These are phyloP conservation scores for Syzygium malaccense DNA, from an alignment of 441 rosid species.

Conservation along the genomic window DNA sequence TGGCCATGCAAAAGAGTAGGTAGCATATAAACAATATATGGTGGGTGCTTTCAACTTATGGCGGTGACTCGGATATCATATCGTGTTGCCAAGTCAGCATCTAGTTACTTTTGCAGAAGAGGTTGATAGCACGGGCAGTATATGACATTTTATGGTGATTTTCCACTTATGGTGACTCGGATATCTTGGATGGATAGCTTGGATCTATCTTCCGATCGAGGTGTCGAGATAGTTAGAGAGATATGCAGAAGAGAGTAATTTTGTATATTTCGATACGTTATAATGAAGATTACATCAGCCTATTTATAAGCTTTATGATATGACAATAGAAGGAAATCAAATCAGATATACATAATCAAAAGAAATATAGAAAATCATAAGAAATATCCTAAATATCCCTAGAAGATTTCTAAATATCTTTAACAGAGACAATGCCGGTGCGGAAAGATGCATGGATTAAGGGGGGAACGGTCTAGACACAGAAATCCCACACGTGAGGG, in stretches of 20 bases:
- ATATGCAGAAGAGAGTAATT: no score
- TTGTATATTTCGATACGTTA: no score
- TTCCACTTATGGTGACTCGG: no score
- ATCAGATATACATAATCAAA: not conserved
- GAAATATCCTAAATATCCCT: not conserved
- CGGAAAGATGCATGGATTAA: not conserved
- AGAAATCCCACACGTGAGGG: not conserved
- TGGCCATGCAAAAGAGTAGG: not conserved
- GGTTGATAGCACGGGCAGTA: not conserved
- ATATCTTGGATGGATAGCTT: no score
- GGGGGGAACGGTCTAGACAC: rapidly evolving
- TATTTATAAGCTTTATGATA: no score
- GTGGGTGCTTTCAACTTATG: not conserved
- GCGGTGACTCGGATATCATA: not conserved
- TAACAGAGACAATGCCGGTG: rapidly evolving
- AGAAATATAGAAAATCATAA: not conserved
- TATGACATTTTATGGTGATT: rapidly evolving
- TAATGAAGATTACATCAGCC: no score
- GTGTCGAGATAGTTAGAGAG: no score
- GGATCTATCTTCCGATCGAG: no score
- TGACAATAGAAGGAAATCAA: no score
- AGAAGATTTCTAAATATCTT: not conserved
- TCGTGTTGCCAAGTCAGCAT: no score
- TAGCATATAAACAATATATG: not conserved
- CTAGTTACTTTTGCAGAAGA: no score